Percentiles rank a stretch among this genome's conserved stretches.
Evolutionary conservation across 306 rosid species (phyloP).

Genomic region (Castanea sativa): DNA sequence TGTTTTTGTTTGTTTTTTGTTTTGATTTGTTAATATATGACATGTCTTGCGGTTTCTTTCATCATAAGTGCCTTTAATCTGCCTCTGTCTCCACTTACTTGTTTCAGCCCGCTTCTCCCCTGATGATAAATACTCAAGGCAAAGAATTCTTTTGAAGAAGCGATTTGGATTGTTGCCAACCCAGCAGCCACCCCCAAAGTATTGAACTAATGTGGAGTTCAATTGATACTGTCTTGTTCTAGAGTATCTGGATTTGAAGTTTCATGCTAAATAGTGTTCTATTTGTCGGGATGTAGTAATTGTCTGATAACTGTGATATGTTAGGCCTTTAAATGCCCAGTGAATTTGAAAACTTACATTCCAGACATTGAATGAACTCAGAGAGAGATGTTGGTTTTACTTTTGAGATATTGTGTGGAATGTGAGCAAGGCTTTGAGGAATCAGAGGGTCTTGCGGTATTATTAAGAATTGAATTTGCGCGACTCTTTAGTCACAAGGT

Average conservation of each 20-base stretch:
- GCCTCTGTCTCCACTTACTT: background rate
- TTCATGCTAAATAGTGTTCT: background rate
- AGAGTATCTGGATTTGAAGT: too few relatives aligned
- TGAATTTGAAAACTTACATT: background rate
- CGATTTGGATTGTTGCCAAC: slow-evolving; percentile 17
- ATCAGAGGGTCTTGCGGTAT: too few relatives aligned
- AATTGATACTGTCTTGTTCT: too few relatives aligned
- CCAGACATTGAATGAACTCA: too few relatives aligned
- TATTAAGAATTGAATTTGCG: too few relatives aligned
- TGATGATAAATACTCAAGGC: slow-evolving; percentile 78
- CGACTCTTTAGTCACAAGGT: too few relatives aligned
- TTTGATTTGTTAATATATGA: background rate
- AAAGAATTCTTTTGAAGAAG: slow-evolving; percentile 80
- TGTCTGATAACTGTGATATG: background rate
- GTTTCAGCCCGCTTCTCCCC: slow-evolving; percentile 92
- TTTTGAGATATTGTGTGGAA: too few relatives aligned
- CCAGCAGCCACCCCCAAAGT: too few relatives aligned
- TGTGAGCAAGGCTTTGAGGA: too few relatives aligned
- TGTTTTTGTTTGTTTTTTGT: too few relatives aligned
- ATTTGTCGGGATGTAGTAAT: background rate
- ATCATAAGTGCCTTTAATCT: background rate
- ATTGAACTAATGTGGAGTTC: too few relatives aligned
- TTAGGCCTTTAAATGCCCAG: background rate
- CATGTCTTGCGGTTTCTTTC: background rate
- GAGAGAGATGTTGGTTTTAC: too few relatives aligned